A percentile compares a stretch with the other conserved stretches of the same genome.
These are phyloP conservation scores for Urochloa ruziziensis DNA, from an alignment of 176 grass and related monocot genomes.

Conservation along the genomic window DNA sequence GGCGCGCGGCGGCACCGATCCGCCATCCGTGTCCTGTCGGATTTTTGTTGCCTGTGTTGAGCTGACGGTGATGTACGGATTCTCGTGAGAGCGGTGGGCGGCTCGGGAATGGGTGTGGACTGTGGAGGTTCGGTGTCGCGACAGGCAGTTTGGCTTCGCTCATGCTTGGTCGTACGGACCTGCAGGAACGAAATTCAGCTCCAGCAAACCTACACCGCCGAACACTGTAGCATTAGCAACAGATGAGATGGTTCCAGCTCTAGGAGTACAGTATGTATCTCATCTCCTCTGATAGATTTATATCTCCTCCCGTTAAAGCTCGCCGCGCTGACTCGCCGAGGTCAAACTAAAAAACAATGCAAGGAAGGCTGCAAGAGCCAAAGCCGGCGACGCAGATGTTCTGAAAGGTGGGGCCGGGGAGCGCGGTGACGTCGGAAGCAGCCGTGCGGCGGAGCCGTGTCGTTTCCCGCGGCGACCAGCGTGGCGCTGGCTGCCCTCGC, in stretches of 20 bases:
- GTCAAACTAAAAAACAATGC: neutral
- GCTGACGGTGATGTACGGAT: neutral
- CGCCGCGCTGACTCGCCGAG: neutral
- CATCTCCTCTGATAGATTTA: too few species aligned
- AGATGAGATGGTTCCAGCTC: too few species aligned
- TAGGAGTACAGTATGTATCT: too few species aligned
- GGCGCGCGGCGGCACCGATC: neutral
- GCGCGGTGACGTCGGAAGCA: constrained; percentile 18
- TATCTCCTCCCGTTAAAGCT: neutral
- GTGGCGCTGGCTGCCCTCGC: neutral
- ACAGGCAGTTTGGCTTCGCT: neutral
- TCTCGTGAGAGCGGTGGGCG: neutral
- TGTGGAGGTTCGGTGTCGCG: neutral
- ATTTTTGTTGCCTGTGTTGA: neutral
- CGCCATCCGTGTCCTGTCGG: neutral
- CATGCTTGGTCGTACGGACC: neutral
- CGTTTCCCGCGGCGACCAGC: neutral
- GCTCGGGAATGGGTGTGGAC: neutral
- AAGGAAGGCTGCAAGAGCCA: neutral
- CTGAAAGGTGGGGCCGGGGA: neutral
- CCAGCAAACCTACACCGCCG: too few species aligned
- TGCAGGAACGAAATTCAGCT: too few species aligned
- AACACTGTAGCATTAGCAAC: too few species aligned
- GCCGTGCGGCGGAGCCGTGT: neutral
- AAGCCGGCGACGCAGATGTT: neutral